Evolutionary conservation across 768 basidiomycete species (phyloP), one percentile per base, ranked within the genome.

Genomic region (Russula lepida): DNA sequence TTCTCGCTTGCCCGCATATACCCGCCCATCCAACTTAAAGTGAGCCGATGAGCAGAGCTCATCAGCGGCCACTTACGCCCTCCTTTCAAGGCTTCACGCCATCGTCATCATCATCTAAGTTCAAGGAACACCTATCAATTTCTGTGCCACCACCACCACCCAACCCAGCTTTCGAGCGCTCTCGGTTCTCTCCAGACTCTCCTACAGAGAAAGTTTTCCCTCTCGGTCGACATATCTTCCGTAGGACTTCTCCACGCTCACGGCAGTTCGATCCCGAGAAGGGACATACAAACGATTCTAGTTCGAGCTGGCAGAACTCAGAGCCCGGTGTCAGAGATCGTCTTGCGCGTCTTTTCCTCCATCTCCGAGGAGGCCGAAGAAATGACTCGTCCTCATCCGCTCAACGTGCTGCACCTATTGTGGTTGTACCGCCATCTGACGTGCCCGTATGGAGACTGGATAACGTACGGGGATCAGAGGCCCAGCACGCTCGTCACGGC

Each of bases 171-270:
- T 39, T 73, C 53, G 73, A 74, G 58, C 59, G 60, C 3, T 79
- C 78, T 47, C 77, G 70, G 50, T 78, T 79, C 68, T 79, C 78
- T 21, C 75, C 78, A 39, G 74, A 75, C n/a, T 76, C 77, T 11
- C 74, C 75, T 3, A 59, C 68, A 30, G 68, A 65, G 21, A 44
- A 23, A 30, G 11, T 19, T 17, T 64, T 60, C 48, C 51, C 59
- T 27, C 23, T 64, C 39, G 37, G 59, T 7, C 70, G 68, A 4
- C 58, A 64, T 15, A 71, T 71, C 60, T 68, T 71, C 43, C 64
- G 64, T 62, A 63, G 59, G 19, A 56, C 56, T 4, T 69, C 71
- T 0, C 59, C 68, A 44, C 68, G 63, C 33, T 68, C 69, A 4
- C 47, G 62, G 28, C 59, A 59, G 1, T 54, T 57, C 19, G 66